Evolutionary conservation across 129 eudicot species (phyloP).

Genomic region (Sambucus nigra): DNA sequence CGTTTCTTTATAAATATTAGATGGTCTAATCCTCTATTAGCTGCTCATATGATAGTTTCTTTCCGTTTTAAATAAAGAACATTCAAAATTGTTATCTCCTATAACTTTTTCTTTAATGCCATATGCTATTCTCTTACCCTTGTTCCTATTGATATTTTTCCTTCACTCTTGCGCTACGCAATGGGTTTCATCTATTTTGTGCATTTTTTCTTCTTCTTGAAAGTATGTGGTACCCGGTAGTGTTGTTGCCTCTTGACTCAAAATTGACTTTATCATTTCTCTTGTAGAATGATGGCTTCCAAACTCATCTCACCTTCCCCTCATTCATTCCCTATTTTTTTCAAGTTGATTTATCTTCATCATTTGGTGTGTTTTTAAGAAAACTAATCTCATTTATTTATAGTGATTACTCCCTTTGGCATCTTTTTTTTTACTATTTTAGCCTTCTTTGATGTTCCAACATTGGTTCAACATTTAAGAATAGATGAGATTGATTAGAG

Average conservation of each 20-base stretch:
- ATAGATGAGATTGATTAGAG: neutral
- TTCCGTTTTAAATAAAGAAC: too few species aligned
- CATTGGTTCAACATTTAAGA: neutral
- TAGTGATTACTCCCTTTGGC: neutral
- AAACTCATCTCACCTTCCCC: too few species aligned
- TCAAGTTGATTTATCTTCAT: neutral
- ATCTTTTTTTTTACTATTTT: neutral
- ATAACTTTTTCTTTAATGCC: too few species aligned
- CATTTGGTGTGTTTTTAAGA: neutral
- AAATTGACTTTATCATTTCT: too few species aligned
- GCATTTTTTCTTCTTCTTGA: neutral
- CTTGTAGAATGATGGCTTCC: too few species aligned
- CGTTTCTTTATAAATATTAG: neutral
- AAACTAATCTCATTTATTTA: neutral
- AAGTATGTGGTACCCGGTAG: neutral
- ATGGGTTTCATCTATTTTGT: too few species aligned
- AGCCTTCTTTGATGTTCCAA: neutral
- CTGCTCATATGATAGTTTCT: too few species aligned
- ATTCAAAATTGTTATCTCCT: too few species aligned
- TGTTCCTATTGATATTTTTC: too few species aligned
- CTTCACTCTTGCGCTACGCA: too few species aligned
- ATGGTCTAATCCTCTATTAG: neutral
- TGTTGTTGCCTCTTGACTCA: neutral
- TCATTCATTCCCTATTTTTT: neutral
- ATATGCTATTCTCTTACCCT: too few species aligned